Evolutionary conservation across 1,284 basidiomycete species (phyloP).

Genomic region (Tremellales sp.): DNA sequence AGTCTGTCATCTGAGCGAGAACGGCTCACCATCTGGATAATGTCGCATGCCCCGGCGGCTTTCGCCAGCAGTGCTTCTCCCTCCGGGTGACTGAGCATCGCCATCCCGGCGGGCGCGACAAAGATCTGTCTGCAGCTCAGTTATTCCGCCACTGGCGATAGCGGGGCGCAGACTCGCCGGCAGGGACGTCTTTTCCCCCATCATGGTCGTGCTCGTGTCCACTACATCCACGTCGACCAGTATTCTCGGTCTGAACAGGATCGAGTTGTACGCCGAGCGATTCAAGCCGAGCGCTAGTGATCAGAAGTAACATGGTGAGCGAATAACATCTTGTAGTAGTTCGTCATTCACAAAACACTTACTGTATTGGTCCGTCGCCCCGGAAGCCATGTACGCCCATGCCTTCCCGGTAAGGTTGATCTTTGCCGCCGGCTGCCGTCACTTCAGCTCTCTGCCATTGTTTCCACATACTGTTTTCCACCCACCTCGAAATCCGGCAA

Average conservation of each 20-base stretch:
- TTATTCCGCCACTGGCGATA: neutral
- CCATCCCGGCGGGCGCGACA: conserved; percentile 49
- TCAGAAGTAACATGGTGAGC: neutral
- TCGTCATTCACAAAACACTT: conserved; percentile 17
- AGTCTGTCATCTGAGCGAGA: neutral
- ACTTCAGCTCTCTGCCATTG: neutral
- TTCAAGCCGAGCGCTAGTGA: conserved; percentile 39
- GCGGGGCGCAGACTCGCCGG: conserved; percentile 22
- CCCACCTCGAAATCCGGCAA: conserved; percentile 46
- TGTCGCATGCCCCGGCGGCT: conserved; percentile 40
- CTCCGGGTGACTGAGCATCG: conserved; percentile 43
- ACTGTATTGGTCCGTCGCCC: conserved; percentile 48
- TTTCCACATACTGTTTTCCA: neutral
- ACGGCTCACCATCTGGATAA: conserved; percentile 46
- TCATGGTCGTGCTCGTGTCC: conserved; percentile 40
- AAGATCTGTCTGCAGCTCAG: conserved; percentile 31
- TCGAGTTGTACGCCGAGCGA: conserved; percentile 39
- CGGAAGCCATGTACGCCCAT: conserved; percentile 48
- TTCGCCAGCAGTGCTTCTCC: conserved; percentile 43
- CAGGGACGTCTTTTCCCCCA: conserved; percentile 38
- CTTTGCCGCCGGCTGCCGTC: conserved; percentile 36
- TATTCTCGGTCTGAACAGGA: conserved; percentile 47
- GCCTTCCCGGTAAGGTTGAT: conserved; percentile 41
- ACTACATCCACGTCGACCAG: conserved; percentile 42
- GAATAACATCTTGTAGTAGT: neutral